A percentile compares a stretch with the other conserved stretches of the same genome.
These are phyloP conservation scores for Phellopilus nigrolimitatus DNA, from an alignment of 1,284 basidiomycete species.

Conservation along the genomic window DNA sequence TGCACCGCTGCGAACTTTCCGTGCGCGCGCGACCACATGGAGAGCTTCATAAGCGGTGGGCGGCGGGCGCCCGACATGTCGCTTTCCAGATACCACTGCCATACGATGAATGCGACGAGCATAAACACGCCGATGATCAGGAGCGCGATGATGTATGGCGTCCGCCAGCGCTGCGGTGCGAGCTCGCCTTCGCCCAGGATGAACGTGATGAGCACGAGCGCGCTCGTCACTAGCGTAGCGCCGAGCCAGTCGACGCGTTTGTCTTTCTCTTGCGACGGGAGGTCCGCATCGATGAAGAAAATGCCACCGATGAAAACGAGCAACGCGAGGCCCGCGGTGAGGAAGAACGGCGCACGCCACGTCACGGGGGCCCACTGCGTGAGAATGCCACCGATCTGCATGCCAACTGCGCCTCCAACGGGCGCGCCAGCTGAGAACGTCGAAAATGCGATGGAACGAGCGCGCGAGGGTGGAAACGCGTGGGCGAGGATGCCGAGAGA, in stretches of 20 bases:
- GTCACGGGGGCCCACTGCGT: slow-evolving; percentile 55
- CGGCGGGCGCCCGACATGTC: slow-evolving; percentile 24
- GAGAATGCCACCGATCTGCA: slow-evolving; percentile 64
- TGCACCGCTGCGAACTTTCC: slow-evolving; percentile 65
- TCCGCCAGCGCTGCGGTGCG: slow-evolving; percentile 70
- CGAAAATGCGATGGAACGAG: slow-evolving; percentile 70
- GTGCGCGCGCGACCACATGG: slow-evolving; percentile 64
- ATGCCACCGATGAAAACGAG: slow-evolving; percentile 46
- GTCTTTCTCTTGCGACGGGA: slow-evolving; percentile 35
- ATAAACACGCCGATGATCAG: slow-evolving; percentile 61
- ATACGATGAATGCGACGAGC: slow-evolving; percentile 56
- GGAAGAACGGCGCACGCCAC: slow-evolving; percentile 62
- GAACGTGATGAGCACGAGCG: slow-evolving; percentile 77
- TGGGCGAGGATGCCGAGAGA: slow-evolving; percentile 77
- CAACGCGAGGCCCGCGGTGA: slow-evolving; percentile 48
- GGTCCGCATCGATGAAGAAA: slow-evolving; percentile 49
- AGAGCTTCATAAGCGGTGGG: slow-evolving; percentile 68
- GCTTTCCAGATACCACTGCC: slow-evolving; percentile 62
- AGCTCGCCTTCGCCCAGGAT: slow-evolving; percentile 70
- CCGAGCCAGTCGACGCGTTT: slow-evolving; percentile 80
- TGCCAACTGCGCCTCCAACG: slow-evolving; percentile 68
- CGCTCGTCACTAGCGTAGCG: slow-evolving; percentile 66
- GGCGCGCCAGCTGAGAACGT: slow-evolving; percentile 79
- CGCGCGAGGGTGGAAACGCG: slow-evolving; percentile 62
- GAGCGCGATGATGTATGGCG: slow-evolving; percentile 60